Base-by-base conservation (phyloP, 768 basidiomycete species). In the Rhizopogon sp. region DNA sequence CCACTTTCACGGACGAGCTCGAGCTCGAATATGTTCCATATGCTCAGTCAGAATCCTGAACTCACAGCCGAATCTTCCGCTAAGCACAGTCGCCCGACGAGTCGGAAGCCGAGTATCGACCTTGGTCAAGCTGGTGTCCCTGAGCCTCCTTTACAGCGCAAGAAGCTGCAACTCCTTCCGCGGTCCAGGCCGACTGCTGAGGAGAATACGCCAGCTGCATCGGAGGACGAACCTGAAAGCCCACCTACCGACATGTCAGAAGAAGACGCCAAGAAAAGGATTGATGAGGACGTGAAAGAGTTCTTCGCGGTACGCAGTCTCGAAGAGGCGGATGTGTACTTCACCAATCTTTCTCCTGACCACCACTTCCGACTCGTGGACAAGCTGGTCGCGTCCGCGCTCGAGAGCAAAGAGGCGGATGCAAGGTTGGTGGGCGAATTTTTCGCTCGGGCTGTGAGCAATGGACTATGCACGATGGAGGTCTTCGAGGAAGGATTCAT, bases 241-340 rank as follows among this genome's bases (percentile, higher is more conserved):
- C 45, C 57, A 33, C 33, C 46, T 7, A 56, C 58, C 11, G 74
- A 76, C 51, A 85, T 93, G 80, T 75, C 81, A 0, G 85, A 85
- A 61, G 81, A 72, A 1, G 83, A 84, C 16, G 88, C 84, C 39
- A 77, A 79, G 70, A 82, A 82, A 68, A 90, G 87, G 77, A 87
- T 96, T 62, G 78, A 75, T 13, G 87, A 93, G 62, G 90, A 95
- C 61, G 73, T 76, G 54, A 92, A 90, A 71, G 93, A 98, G 75
- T 89, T 93, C 76, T 93, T 87, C 70, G 81, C 77, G 60, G 83
- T 91, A 62, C 87, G 90, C 60, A 88, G 86, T 64, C 68, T 97
- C 54, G 85, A 87, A 35, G 95, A 97, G 69, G 93, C 90, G 11
- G 92, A 92, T 61, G 80, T 80, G 25, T 95, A 94, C 76, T 93